Conservation (phyloP, 2,329 filamentous ascomycete species). For the Alternaria consortialis region DNA sequence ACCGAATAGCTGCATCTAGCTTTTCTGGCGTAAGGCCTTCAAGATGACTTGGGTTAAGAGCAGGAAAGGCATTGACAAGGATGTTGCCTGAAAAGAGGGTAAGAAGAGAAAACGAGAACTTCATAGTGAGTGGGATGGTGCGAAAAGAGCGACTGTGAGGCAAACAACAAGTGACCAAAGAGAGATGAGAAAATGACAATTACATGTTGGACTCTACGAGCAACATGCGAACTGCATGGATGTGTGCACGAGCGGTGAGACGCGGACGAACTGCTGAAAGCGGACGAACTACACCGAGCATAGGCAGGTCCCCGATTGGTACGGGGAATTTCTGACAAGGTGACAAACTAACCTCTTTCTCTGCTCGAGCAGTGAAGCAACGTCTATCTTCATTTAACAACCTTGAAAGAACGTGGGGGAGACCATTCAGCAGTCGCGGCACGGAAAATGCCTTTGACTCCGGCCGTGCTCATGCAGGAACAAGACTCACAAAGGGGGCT, state of each 20-base stretch:
- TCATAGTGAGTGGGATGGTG: conserved; percentile 24
- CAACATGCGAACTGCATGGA: not conserved
- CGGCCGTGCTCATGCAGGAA: not conserved
- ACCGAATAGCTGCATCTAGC: conserved; percentile 19
- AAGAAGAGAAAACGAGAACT: conserved; percentile 18
- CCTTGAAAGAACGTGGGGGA: not conserved
- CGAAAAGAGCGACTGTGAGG: not conserved
- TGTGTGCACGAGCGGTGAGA: not conserved
- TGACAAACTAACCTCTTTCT: not conserved
- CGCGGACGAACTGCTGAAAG: conserved; percentile 1
- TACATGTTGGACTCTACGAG: not conserved
- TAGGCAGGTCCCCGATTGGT: not conserved
- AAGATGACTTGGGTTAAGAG: conserved; percentile 13
- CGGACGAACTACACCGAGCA: not conserved
- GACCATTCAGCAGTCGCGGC: not conserved
- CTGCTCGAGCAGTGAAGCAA: not conserved
- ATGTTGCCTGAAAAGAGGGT: conserved; percentile 14
- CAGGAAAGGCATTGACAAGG: conserved; percentile 26
- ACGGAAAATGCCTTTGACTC: not conserved
- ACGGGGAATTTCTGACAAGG: not conserved
- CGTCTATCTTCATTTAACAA: conserved; percentile 9
- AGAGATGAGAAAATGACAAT: conserved; percentile 1
- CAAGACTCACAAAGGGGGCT: not conserved
- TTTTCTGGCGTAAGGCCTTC: conserved; percentile 19
- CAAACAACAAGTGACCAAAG: not conserved